A percentile compares a stretch with the other conserved stretches of the same genome.
Conservation (phyloP, 2,329 filamentous ascomycete genomes). For the Penicillium verrucosum region DNA sequence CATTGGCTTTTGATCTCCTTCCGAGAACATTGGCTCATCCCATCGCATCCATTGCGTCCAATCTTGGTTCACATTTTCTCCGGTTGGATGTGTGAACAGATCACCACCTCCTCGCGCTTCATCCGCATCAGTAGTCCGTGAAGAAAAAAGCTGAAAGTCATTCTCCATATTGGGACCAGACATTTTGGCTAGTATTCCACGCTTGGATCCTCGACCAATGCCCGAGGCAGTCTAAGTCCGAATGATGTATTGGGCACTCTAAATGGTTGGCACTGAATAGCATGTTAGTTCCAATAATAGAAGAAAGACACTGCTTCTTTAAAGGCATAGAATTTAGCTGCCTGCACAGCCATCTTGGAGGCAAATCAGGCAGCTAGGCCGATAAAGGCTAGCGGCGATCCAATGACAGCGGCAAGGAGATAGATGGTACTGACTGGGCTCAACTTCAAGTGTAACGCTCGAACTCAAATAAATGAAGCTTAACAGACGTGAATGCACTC, state of each 20-base stretch:
- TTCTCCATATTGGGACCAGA: conserved; percentile 27
- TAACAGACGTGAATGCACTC: not conserved
- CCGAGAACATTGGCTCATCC: conserved; percentile 38
- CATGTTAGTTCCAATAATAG: not conserved
- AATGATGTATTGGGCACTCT: not conserved
- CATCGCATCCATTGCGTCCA: conserved; percentile 48
- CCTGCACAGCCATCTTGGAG: not conserved
- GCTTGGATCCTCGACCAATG: conserved; percentile 8
- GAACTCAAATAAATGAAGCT: not conserved
- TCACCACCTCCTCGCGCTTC: conserved; percentile 14
- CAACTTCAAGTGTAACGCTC: not conserved
- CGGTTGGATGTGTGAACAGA: conserved; percentile 17
- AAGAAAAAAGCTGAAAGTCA: conserved; percentile 37
- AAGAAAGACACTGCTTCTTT: not conserved
- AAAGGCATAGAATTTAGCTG: not conserved
- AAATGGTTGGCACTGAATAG: conserved; percentile 8
- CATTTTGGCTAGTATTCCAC: conserved; percentile 20
- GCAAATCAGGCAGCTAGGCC: not conserved
- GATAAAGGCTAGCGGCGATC: conserved; percentile 1
- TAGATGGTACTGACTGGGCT: conserved; percentile 10
- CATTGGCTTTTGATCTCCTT: conserved; percentile 28
- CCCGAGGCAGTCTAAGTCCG: not conserved
- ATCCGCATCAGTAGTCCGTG: conserved; percentile 20
- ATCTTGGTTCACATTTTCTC: conserved; percentile 36
- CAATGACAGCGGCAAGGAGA: not conserved